Evolutionary conservation across 163 green algal genomes (phyloP), one percentile per base, ranked within the genome.

Genomic region (Prototheca cutis): DNA sequence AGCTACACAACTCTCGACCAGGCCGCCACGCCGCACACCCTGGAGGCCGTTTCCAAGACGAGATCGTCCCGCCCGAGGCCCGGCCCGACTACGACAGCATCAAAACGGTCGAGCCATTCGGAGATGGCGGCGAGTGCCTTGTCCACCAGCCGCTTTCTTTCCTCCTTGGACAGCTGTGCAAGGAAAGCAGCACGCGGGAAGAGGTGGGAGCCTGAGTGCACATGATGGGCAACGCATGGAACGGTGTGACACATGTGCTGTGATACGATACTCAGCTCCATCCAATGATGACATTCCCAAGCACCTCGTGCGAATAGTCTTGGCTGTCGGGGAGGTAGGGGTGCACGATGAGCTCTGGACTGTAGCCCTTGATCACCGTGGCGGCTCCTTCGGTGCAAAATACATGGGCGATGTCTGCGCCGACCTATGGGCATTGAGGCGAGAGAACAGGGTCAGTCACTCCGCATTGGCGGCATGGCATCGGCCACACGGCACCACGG

Each of bases 341-440:
- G 61, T 96, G 82, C 40, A 97, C 91, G 13, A 97, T 94, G 2
- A 97, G 75, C 67, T 98, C 91, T 6, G 91, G 90, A 55, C 66
- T 86, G 80, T 96, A 98, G 40, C 52, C 48, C 70, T 97, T 97
- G 67, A 97, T 96, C 36, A 92, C 80, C 3, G 77, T 68, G 1
- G 87, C 86, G 10, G 91, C 90, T 1, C 69, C 78, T 17, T 75
- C 53, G 0, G 84, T 87, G 66, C 85, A 95, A 67, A 97, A 96
- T 17, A 95, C 86, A 64, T 97, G 90, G 0, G 81, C 79, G 52
- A 97, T 68, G 69, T 98, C 59, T 21, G 7, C 4, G 4, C 45
- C 36, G 30, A 31, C 32, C 19, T 6, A 53, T 30, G 8, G 19
- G 13, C 8, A 30, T 30, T 8, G 45, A 10, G 45, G 8, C 15